Conservation (phyloP, 2,329 filamentous ascomycete species). For the Endothia cerciana region DNA sequence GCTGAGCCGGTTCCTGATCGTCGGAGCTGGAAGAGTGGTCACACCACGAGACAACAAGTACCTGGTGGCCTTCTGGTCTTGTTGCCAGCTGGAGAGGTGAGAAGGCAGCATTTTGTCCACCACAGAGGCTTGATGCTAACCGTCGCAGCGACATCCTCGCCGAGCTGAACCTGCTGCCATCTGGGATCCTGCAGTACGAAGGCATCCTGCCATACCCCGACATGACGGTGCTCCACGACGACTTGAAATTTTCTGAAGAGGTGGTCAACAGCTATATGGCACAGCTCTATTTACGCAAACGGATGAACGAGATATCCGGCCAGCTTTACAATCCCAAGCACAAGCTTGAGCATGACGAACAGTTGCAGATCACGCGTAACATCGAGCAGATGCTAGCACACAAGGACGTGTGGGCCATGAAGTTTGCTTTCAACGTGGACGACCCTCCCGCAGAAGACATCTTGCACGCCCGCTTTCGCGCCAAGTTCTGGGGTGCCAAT, state of each 20-base stretch:
- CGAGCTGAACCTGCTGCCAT: conserved; percentile 71
- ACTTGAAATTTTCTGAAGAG: conserved; percentile 48
- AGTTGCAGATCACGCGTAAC: conserved; percentile 44
- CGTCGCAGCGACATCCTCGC: conserved; percentile 79
- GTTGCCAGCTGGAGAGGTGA: conserved; percentile 87
- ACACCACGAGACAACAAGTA: conserved; percentile 63
- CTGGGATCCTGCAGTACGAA: conserved; percentile 64
- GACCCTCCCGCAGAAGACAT: conserved; percentile 77
- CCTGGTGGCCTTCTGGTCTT: conserved; percentile 88
- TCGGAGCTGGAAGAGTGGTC: conserved; percentile 32
- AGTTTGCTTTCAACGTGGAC: conserved; percentile 63
- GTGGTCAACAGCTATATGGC: conserved; percentile 64
- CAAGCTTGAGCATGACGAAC: conserved; percentile 8
- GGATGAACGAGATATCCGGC: conserved; percentile 66
- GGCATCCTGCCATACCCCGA: conserved; percentile 70
- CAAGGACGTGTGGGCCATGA: conserved; percentile 50
- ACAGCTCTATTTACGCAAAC: conserved; percentile 67
- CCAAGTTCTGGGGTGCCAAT: conserved; percentile 91
- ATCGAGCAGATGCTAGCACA: conserved; percentile 34
- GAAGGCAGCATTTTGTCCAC: conserved; percentile 23
- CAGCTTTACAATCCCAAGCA: conserved; percentile 56
- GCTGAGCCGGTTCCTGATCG: conserved; percentile 33
- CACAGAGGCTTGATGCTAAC: conserved; percentile 26
- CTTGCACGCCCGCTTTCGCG: conserved; percentile 79
- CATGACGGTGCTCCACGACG: conserved; percentile 47